phyloP scores from a whole-genome alignment of 2,329 filamentous ascomycete species.

The Botrytis paeoniae region DNA sequence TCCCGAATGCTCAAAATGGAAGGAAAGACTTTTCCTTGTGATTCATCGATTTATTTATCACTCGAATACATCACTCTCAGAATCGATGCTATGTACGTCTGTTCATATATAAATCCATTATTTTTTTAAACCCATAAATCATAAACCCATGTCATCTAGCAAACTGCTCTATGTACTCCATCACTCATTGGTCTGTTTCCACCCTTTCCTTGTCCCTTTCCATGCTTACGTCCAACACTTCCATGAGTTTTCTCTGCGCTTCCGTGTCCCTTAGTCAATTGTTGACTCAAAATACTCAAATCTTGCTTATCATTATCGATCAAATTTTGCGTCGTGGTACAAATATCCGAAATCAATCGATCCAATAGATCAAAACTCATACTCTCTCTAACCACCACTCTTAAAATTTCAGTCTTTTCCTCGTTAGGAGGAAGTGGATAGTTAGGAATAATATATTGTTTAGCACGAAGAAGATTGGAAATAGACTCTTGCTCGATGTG shows the following conservation, averaged over 20 bases:
- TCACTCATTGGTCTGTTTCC: slow-evolving; percentile 45
- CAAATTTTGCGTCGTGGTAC: slow-evolving; percentile 57
- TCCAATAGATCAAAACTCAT: slow-evolving; percentile 68
- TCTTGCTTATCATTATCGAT: slow-evolving; percentile 47
- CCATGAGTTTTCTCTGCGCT: slow-evolving; percentile 40
- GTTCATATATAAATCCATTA: neutral
- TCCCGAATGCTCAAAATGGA: neutral
- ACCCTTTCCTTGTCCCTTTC: slow-evolving; percentile 34
- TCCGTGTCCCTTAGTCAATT: slow-evolving; percentile 42
- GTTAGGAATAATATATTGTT: slow-evolving; percentile 71
- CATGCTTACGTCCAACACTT: slow-evolving; percentile 19
- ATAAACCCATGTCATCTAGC: slow-evolving; percentile 34
- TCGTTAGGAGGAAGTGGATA: slow-evolving; percentile 63
- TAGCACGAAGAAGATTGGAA: slow-evolving; percentile 59
- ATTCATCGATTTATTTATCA: neutral
- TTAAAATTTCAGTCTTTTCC: slow-evolving; percentile 61
- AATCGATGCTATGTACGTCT: neutral
- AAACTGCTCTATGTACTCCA: slow-evolving; percentile 49
- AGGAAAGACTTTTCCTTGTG: neutral
- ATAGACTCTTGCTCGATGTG: slow-evolving; percentile 63
- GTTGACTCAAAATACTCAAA: slow-evolving; percentile 41
- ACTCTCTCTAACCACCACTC: slow-evolving; percentile 65
- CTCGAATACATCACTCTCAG: too few relatives aligned
- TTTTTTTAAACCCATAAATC: neutral
- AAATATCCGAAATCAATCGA: slow-evolving; percentile 58